A percentile compares a stretch with the other conserved stretches of the same genome.
These are phyloP conservation scores for Mycena amicta DNA, from an alignment of 768 basidiomycete species.

Conservation along the genomic window DNA sequence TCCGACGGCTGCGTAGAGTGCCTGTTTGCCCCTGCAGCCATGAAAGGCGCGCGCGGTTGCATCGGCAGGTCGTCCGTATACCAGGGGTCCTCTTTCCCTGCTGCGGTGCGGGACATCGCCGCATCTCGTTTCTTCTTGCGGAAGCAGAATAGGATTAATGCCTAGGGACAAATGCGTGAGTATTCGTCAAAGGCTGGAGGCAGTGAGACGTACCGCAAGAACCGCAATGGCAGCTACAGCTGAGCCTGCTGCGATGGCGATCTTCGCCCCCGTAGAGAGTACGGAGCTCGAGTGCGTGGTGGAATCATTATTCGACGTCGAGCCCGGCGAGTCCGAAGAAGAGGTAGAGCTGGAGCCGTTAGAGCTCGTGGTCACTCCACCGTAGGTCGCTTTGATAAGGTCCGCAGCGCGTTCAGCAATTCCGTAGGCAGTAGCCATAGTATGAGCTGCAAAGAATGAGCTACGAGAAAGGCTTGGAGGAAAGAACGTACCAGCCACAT, in stretches of 20 bases:
- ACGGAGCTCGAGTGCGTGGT: neutral
- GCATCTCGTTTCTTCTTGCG: conserved; percentile 5
- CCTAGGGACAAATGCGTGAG: neutral
- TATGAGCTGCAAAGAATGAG: conserved; percentile 10
- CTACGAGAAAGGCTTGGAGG: neutral
- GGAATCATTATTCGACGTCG: neutral
- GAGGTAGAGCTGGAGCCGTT: conserved; percentile 3
- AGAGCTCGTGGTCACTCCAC: neutral
- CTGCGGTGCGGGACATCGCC: neutral
- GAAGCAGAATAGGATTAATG: conserved; percentile 2
- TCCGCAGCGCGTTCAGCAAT: conserved; percentile 25
- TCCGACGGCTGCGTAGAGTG: conserved; percentile 7
- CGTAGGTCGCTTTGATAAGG: conserved; percentile 17
- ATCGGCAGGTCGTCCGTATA: conserved; percentile 9
- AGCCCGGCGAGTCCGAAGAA: neutral
- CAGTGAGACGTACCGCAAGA: conserved; percentile 2
- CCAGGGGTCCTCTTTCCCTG: conserved; percentile 16
- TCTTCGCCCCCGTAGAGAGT: conserved; percentile 13
- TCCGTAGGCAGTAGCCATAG: conserved; percentile 25
- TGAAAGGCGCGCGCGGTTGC: conserved; percentile 18
- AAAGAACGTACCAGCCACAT: conserved; percentile 10
- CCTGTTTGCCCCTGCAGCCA: conserved; percentile 1
- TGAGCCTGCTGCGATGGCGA: conserved; percentile 14
- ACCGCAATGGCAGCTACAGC: conserved; percentile 5
- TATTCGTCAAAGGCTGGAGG: neutral